A percentile compares a stretch with the other conserved stretches of the same genome.
Conservation (phyloP, 2,329 filamentous ascomycete species). For the Trichoderma polysporum region DNA sequence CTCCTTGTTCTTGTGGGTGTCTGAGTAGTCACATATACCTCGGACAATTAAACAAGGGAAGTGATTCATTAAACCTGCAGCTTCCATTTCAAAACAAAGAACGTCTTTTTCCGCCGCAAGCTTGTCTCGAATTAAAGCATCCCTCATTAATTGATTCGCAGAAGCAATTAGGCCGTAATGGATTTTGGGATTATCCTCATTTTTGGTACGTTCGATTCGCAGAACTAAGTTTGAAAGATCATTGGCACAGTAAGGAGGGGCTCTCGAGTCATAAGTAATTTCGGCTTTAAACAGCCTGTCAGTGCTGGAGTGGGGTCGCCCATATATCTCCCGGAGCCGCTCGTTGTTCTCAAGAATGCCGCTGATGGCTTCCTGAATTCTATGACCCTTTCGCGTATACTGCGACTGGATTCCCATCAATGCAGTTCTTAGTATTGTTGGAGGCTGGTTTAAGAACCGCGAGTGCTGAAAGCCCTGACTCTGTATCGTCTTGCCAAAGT, state of each 20-base stretch:
- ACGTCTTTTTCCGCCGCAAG: not conserved
- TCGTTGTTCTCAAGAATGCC: not conserved
- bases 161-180: conserved; percentile 4
- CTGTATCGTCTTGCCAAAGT: conserved; percentile 28
- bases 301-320: conserved; percentile 6
- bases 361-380: conserved; percentile 10
- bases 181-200: conserved; percentile 16
- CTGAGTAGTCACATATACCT: not conserved
- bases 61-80: no score
- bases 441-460: conserved; percentile 23
- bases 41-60: not conserved
- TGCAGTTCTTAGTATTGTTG: conserved; percentile 18
- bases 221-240: conserved; percentile 1
- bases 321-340: conserved; percentile 17
- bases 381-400: conserved; percentile 21
- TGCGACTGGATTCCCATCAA: conserved; percentile 7
- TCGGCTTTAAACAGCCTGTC: conserved; percentile 17
- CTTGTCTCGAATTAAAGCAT: not conserved
- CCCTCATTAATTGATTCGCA: not conserved
- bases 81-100: no score
- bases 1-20: not conserved
- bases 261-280: not conserved
- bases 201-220: not conserved
- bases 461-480: conserved; percentile 20
- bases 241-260: not conserved